phyloP scores from a whole-genome alignment of 2,329 filamentous ascomycete genomes.

The Fusarium metavorans region DNA sequence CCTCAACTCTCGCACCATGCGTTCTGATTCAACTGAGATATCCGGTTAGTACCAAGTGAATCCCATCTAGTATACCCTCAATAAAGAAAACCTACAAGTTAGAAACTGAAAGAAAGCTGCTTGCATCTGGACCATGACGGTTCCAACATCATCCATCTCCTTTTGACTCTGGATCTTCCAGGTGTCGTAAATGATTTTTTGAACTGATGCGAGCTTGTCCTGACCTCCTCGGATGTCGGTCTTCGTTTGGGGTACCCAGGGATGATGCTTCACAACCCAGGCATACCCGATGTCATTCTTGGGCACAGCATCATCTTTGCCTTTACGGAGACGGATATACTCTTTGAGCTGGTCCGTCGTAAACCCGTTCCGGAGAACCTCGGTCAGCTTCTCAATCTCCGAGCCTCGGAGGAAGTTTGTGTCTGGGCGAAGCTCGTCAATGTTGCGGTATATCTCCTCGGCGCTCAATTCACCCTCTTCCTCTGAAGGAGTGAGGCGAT shows the following conservation, averaged over 20 bases:
- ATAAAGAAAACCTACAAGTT: slow-evolving; percentile 52
- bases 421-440: slow-evolving; percentile 63
- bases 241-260: slow-evolving; percentile 51
- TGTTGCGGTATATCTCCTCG: slow-evolving; percentile 57
- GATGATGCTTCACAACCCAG: slow-evolving; percentile 57
- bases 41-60: slow-evolving; percentile 2
- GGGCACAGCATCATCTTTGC: slow-evolving; percentile 1
- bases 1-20: slow-evolving; percentile 45
- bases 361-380: slow-evolving; percentile 59
- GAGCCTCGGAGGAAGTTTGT: slow-evolving; percentile 52
- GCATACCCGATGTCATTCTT: slow-evolving; percentile 39
- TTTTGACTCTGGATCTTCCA: slow-evolving; percentile 65
- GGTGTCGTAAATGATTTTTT: slow-evolving; percentile 59
- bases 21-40: slow-evolving; percentile 24
- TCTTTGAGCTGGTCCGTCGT: slow-evolving; percentile 57
- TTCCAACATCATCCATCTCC: slow-evolving; percentile 57
- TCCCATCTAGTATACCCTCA: not conserved
- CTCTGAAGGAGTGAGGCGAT: slow-evolving; percentile 45
- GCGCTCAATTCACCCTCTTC: slow-evolving; percentile 41
- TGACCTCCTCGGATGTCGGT: slow-evolving; percentile 32
- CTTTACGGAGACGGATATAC: slow-evolving; percentile 52
- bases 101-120: slow-evolving; percentile 59
- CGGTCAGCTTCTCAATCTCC: slow-evolving; percentile 57
- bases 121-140: slow-evolving; percentile 53
- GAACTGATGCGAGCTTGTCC: slow-evolving; percentile 56